These are phyloP conservation scores for Penicillium palitans DNA, from an alignment of 2,329 filamentous ascomycete genomes.

Conservation along the genomic window DNA sequence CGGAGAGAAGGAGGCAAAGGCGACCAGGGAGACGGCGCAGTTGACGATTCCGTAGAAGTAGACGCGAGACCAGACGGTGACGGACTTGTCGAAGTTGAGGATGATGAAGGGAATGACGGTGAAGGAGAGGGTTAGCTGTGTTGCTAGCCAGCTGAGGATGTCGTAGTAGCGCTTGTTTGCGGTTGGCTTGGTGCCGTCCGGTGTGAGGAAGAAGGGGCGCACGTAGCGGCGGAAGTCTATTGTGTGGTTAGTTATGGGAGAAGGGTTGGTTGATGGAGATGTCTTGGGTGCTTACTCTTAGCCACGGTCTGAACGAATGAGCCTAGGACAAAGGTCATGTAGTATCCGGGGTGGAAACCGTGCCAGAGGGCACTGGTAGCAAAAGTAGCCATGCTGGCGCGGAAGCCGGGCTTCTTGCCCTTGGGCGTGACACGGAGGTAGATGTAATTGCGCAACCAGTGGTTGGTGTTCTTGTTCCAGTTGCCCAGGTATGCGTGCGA, in stretches of 20 bases:
- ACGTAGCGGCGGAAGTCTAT: slow-evolving; percentile 84
- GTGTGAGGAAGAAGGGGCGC: slow-evolving; percentile 87
- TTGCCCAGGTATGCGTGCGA: slow-evolving; percentile 84
- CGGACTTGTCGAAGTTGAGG: slow-evolving; percentile 68
- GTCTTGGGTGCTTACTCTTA: slow-evolving; percentile 68
- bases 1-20: slow-evolving; percentile 70
- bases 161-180: slow-evolving; percentile 85
- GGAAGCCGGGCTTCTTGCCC: slow-evolving; percentile 94
- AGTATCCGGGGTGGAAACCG: slow-evolving; percentile 96
- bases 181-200: slow-evolving; percentile 68
- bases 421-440: slow-evolving; percentile 93
- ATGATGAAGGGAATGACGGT: slow-evolving; percentile 81
- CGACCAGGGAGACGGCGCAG: slow-evolving; percentile 63
- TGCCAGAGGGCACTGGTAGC: slow-evolving; percentile 96
- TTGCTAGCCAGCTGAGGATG: slow-evolving; percentile 69
- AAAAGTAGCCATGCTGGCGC: slow-evolving; percentile 91
- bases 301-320: slow-evolving; percentile 90
- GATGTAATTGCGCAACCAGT: slow-evolving; percentile 93
- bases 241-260: slow-evolving; percentile 17
- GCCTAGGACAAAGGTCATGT: slow-evolving; percentile 83
- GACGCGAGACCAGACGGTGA: slow-evolving; percentile 77
- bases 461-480: slow-evolving; percentile 99
- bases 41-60: slow-evolving; percentile 83
- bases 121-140: slow-evolving; percentile 82
- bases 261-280: not conserved